Evolutionary conservation across 257 asterid genomes (phyloP).

Genomic region (Nicotiana knightiana): DNA sequence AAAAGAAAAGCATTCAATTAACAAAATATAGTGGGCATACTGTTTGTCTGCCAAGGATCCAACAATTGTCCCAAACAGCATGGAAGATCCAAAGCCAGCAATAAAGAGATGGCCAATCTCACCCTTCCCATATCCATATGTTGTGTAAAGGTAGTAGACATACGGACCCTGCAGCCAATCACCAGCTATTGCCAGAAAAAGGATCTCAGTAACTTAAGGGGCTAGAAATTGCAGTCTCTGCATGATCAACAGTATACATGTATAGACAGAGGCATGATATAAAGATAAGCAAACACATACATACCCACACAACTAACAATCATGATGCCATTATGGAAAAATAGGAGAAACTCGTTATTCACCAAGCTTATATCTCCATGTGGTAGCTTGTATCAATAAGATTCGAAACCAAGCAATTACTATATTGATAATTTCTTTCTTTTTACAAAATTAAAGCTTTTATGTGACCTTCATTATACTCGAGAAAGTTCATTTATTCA

Average conservation of each 20-base stretch:
- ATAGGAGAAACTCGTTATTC: too few relatives aligned
- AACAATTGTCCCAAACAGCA: constrained; percentile 53
- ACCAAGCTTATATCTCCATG: background rate
- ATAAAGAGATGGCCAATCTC: constrained; percentile 53
- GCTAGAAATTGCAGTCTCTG: background rate
- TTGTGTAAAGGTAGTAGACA: constrained; percentile 47
- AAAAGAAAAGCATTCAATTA: background rate
- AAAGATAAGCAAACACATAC: background rate
- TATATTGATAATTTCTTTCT: background rate
- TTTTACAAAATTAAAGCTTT: background rate
- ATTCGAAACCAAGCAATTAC: background rate
- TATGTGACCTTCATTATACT: background rate
- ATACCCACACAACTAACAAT: too few relatives aligned
- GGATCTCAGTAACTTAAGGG: background rate
- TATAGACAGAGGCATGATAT: background rate
- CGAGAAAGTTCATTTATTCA: background rate
- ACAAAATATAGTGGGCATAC: constrained; percentile 17
- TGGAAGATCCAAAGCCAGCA: constrained; percentile 58
- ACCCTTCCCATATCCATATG: constrained; percentile 46
- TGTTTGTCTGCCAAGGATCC: constrained; percentile 53
- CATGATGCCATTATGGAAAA: too few relatives aligned
- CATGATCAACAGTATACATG: background rate
- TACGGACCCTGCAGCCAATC: constrained; percentile 62
- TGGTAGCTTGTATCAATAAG: background rate
- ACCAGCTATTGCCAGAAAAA: constrained; percentile 30